Evolutionary conservation across 192 early-diverging fungal species (phyloP).

Genomic region (Coemansia sp.): DNA sequence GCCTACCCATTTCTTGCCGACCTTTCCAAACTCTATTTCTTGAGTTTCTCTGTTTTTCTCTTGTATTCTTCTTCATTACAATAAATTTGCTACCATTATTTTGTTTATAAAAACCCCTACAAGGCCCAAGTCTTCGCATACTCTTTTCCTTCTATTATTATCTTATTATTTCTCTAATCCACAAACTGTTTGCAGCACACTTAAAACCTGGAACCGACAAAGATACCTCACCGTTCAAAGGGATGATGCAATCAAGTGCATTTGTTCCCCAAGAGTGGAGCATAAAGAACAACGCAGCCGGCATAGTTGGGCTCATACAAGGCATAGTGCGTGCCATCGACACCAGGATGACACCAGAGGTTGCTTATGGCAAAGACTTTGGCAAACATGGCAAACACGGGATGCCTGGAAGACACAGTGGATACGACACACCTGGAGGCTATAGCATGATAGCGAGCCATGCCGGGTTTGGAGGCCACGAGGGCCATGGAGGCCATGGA

Average conservation of each 20-base stretch:
- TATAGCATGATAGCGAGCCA: background rate
- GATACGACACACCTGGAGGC: background rate
- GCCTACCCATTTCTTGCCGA: no score
- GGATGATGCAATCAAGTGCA: slow-evolving; percentile 19
- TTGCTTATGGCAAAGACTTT: background rate
- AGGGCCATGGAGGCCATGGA: background rate
- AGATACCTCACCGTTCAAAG: no score
- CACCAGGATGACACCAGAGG: slow-evolving; percentile 10
- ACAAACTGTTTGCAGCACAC: no score
- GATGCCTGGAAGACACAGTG: background rate
- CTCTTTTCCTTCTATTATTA: no score
- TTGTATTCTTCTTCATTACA: no score
- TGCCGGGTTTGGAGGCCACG: background rate
- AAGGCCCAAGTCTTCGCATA: no score
- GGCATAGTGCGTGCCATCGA: slow-evolving; percentile 34
- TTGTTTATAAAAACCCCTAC: no score
- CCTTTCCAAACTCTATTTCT: no score
- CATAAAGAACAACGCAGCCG: slow-evolving; percentile 14
- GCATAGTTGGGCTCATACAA: slow-evolving; percentile 21
- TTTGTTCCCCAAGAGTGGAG: slow-evolving; percentile 41
- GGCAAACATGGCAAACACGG: background rate
- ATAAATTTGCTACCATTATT: no score
- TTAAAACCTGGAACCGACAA: no score
- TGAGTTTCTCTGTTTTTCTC: no score
- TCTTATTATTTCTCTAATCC: no score